A percentile compares a stretch with the other conserved stretches of the same genome.
Evolutionary conservation across 2,329 filamentous ascomycete genomes (phyloP).

Genomic region (Xylariaceae sp.): DNA sequence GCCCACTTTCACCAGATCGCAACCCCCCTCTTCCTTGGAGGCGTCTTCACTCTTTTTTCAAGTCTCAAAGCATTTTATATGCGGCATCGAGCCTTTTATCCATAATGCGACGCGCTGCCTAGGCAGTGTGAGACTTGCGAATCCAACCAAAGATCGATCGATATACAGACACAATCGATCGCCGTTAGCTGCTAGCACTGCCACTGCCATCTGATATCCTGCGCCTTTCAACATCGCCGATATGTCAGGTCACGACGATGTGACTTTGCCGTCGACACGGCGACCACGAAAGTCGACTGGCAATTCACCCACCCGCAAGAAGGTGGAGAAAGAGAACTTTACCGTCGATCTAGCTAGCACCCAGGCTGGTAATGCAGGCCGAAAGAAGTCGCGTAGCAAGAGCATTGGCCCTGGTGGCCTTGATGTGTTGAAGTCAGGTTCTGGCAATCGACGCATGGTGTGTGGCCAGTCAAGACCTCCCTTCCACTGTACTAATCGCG

Average conservation of each 20-base stretch:
- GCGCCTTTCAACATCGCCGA: conserved; percentile 10
- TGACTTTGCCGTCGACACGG: conserved; percentile 51
- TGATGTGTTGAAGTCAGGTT: conserved; percentile 70
- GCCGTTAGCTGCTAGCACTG: neutral
- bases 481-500: conserved; percentile 5
- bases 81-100: neutral
- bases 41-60: neutral
- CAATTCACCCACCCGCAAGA: conserved; percentile 48
- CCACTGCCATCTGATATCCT: neutral
- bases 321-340: conserved; percentile 71
- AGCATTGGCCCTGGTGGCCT: conserved; percentile 90
- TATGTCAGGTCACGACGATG: conserved; percentile 40
- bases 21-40: neutral
- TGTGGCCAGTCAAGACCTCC: conserved; percentile 20
- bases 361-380: conserved; percentile 41
- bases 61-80: neutral
- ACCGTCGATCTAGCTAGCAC: conserved; percentile 59
- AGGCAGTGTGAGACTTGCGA: conserved; percentile 4
- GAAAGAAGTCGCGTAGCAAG: conserved; percentile 81
- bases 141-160: neutral
- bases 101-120: conserved; percentile 16
- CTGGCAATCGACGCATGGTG: conserved; percentile 77
- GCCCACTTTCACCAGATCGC: neutral
- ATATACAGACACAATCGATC: neutral
- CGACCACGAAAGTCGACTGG: conserved; percentile 69